These are phyloP conservation scores for Cladophialophora exuberans DNA, from an alignment of 2,329 filamentous ascomycete species.

Conservation along the genomic window DNA sequence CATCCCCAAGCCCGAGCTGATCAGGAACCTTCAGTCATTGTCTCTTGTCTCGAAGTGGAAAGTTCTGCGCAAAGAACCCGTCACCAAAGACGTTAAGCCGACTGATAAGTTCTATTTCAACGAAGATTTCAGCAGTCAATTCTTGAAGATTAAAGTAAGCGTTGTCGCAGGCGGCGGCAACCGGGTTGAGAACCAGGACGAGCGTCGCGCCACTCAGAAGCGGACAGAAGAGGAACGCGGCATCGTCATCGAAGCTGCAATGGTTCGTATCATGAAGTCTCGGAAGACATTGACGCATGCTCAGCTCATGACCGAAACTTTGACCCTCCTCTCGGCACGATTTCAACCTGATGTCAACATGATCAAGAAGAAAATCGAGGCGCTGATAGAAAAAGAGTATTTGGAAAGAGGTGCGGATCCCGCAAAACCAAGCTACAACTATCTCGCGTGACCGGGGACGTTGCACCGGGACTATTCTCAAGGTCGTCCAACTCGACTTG, in stretches of 20 bases:
- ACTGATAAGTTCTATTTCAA: constrained; percentile 85
- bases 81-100: constrained; percentile 74
- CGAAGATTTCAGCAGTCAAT: constrained; percentile 76
- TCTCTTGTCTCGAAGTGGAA: constrained; percentile 82
- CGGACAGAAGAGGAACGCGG: constrained; percentile 55
- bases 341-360: constrained; percentile 57
- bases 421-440: constrained; percentile 35
- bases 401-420: constrained; percentile 45
- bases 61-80: constrained; percentile 78
- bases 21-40: constrained; percentile 77
- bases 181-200: constrained; percentile 75
- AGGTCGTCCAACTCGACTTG: not conserved
- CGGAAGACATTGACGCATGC: constrained; percentile 53
- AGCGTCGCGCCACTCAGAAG: constrained; percentile 56
- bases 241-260: constrained; percentile 55
- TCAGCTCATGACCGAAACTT: constrained; percentile 55
- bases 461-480: not conserved
- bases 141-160: constrained; percentile 85
- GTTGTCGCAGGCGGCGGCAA: constrained; percentile 76
- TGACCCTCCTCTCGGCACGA: constrained; percentile 51
- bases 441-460: constrained; percentile 34
- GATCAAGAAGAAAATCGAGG: constrained; percentile 58
- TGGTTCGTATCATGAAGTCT: constrained; percentile 60
- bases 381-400: constrained; percentile 58
- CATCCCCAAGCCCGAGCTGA: constrained; percentile 74